Conservation (phyloP, 768 basidiomycete species). For the Lentinula detonsa region DNA sequence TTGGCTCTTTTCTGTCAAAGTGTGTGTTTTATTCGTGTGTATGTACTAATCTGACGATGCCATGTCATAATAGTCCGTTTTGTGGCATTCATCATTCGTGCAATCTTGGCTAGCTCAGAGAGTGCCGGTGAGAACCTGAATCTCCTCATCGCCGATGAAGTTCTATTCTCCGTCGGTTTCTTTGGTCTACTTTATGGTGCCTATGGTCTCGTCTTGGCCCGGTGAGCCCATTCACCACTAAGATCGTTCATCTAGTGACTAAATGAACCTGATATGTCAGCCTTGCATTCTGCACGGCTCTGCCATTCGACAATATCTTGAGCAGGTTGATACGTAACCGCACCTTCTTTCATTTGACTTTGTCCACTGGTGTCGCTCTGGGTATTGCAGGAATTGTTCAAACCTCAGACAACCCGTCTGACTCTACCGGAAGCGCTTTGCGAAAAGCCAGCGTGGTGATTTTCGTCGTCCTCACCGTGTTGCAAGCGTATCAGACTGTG, state of each 20-base stretch:
- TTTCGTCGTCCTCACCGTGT: slow-evolving; percentile 28
- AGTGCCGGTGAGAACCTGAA: slow-evolving; percentile 23
- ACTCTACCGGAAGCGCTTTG: slow-evolving; percentile 16
- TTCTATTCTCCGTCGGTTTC: slow-evolving; percentile 36
- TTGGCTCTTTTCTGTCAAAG: slow-evolving; percentile 21
- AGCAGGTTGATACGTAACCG: slow-evolving; percentile 21
- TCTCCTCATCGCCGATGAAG: slow-evolving; percentile 29
- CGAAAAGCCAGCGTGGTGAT: slow-evolving; percentile 27
- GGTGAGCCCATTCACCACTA: slow-evolving; percentile 19
- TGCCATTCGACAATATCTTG: not conserved
- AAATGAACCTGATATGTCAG: not conserved
- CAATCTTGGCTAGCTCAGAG: slow-evolving; percentile 23
- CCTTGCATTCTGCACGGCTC: not conserved
- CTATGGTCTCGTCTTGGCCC: slow-evolving; percentile 34
- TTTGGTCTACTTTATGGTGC: slow-evolving; percentile 36
- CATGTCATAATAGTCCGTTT: slow-evolving; percentile 25
- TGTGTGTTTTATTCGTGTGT: slow-evolving; percentile 6
- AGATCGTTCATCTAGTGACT: not conserved
- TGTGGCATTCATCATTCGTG: slow-evolving; percentile 32
- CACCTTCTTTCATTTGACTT: slow-evolving; percentile 21
- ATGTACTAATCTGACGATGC: not conserved
- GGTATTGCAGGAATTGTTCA: slow-evolving; percentile 24
- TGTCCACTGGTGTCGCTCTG: slow-evolving; percentile 24
- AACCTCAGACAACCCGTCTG: slow-evolving; percentile 9
- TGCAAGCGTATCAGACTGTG: slow-evolving; percentile 25